Evolutionary conservation across 306 rosid species (phyloP), one percentile per base, ranked within the genome.

Genomic region (Aeschynomene evenia): DNA sequence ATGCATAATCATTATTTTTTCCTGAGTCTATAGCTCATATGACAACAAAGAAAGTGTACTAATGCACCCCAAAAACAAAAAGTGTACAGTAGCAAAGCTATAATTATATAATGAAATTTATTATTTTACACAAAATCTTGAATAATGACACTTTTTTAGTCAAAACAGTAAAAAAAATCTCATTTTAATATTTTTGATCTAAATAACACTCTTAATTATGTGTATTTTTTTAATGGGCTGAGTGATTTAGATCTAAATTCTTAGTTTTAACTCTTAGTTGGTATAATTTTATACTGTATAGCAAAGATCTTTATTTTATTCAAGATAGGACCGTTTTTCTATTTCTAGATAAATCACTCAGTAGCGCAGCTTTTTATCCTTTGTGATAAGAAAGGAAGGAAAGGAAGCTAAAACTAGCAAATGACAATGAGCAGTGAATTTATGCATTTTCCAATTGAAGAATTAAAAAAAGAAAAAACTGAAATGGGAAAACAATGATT

Each of bases 401-500:
- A 43, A 62, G 13, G n/a, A 40, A 23, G n/a, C 34, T 15, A 26
- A 73, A 60, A 62, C 26, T 40, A 29, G 73, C 9, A 66, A 28
- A 9, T 4, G 39, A 43, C 37, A 21, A 31, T 4, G 21, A 14
- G 19, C 33, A 49, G 23, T 61, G 10, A 49, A 4, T 28, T 28
- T 28, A 28, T 28, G 5, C 5, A 21, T n/a, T 1, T 58, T 58
- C 48, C 37, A n/a, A 37, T 15, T 10, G 54, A 42, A 22, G 20
- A 23, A 46, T 10, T 16, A 5, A 3, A 15, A 23, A 21, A 23
- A n/a, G n/a, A n/a, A 8, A 2, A 8, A 43, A 51, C 7, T 0
- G 9, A 3, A 50, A n/a, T 5, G 43, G 43, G 49, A 64, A 63
- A 74, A 37, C 9, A 59, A 69, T 63, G 16, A 77, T 49, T 63